Percentiles rank a stretch among this genome's conserved stretches.
phyloP scores from a whole-genome alignment of 176 grass and related monocot genomes.

The Oryza nivara region DNA sequence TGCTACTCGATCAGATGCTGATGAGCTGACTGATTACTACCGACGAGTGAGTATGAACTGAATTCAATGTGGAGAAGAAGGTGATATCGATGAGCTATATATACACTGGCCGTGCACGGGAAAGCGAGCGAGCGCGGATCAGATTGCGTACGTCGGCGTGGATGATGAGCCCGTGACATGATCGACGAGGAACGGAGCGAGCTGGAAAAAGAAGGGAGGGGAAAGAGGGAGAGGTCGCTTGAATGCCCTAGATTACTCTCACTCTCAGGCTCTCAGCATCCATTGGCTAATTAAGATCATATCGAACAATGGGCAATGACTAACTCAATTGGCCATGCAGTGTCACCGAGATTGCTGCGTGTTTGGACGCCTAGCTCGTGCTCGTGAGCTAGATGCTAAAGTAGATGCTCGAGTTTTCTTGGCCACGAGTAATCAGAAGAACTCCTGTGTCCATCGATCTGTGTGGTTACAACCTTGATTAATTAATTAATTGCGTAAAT shows the following conservation, averaged over 20 bases:
- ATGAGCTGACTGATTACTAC: neutral
- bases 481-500: no score
- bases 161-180: conserved; percentile 55
- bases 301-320: neutral
- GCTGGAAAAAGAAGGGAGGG: conserved; percentile 3
- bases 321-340: no score
- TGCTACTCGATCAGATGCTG: neutral
- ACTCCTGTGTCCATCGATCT: neutral
- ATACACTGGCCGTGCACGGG: no score
- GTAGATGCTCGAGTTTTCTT: conserved; percentile 32
- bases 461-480: no score
- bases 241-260: conserved; percentile 45
- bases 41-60: conserved; percentile 4
- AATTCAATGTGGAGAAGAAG: conserved; percentile 1
- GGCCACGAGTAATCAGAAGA: conserved; percentile 15
- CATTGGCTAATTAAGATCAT: no score
- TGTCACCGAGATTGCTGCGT: neutral
- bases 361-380: neutral
- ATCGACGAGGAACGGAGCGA: conserved; percentile 22
- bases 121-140: no score
- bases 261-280: no score
- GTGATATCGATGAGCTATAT: neutral
- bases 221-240: neutral
- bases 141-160: no score
- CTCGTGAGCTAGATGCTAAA: conserved; percentile 37